Evolutionary conservation across 2,329 filamentous ascomycete species (phyloP).

Genomic region (Ophiostoma pallidulum): DNA sequence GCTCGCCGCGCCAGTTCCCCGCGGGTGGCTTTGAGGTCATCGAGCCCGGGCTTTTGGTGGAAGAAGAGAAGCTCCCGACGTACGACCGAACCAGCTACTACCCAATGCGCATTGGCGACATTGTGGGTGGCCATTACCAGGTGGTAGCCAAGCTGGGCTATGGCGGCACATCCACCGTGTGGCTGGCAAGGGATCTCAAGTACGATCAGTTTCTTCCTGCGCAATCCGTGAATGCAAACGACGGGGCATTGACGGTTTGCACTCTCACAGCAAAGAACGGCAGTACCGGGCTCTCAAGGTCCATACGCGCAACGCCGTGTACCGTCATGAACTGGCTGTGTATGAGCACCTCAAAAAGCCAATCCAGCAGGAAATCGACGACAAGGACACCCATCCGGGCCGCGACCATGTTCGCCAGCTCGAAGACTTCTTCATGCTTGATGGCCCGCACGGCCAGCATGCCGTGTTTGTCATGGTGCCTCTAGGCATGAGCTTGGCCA

Average conservation of each 20-base stretch:
- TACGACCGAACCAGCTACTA: constrained; percentile 16
- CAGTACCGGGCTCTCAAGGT: constrained; percentile 27
- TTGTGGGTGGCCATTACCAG: constrained; percentile 17
- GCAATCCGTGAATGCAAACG: neutral
- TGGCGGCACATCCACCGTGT: constrained; percentile 18
- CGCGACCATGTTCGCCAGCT: constrained; percentile 24
- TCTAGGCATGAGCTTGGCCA: constrained; percentile 29
- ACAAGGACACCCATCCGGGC: constrained; percentile 21
- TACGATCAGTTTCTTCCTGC: constrained; percentile 1
- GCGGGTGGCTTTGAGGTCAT: constrained; percentile 10
- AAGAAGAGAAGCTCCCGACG: constrained; percentile 17
- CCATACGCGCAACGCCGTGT: constrained; percentile 18
- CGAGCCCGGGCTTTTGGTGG: constrained; percentile 23
- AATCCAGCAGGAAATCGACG: neutral
- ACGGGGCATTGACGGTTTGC: neutral
- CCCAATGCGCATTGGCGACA: constrained; percentile 17
- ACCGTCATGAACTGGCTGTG: constrained; percentile 1
- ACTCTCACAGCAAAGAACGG: constrained; percentile 13
- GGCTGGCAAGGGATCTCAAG: constrained; percentile 18
- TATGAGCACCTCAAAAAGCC: neutral
- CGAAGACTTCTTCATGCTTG: constrained; percentile 27
- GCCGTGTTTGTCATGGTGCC: constrained; percentile 26
- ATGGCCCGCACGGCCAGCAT: constrained; percentile 24
- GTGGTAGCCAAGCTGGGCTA: constrained; percentile 20
- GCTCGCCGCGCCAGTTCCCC: constrained; percentile 8